A percentile compares a stretch with the other conserved stretches of the same genome.
phyloP scores from a whole-genome alignment of 1,284 basidiomycete genomes.

The Leccinum pallidistipes region DNA sequence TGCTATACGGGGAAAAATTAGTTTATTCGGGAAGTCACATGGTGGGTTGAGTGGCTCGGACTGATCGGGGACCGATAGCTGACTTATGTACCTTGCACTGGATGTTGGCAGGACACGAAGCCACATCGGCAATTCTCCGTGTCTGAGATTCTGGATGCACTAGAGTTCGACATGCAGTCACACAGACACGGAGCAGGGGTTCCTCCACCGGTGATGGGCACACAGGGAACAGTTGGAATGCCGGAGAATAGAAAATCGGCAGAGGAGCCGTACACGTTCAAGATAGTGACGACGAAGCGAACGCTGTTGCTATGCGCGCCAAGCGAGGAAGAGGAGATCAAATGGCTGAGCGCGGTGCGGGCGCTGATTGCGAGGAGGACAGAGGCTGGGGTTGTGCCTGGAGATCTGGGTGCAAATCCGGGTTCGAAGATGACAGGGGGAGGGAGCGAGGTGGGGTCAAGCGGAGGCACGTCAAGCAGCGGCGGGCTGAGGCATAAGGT shows the following conservation, averaged over 20 bases:
- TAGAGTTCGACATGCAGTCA: conserved; percentile 76
- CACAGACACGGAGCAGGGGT: conserved; percentile 38
- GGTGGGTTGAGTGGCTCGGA: conserved; percentile 48
- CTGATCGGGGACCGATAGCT: conserved; percentile 13
- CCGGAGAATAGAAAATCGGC: conserved; percentile 41
- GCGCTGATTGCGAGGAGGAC: conserved; percentile 81
- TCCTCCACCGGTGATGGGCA: conserved; percentile 37
- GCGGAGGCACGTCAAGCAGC: conserved; percentile 18
- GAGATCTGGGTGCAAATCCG: conserved; percentile 30
- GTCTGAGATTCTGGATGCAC: conserved; percentile 85
- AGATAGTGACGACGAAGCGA: conserved; percentile 94
- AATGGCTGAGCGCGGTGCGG: conserved; percentile 93
- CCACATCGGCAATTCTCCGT: conserved; percentile 86
- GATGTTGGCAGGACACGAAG: conserved; percentile 71
- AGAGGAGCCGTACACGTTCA: conserved; percentile 70
- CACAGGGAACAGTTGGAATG: conserved; percentile 34
- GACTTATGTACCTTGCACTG: conserved; percentile 11
- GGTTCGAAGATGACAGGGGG: conserved; percentile 20
- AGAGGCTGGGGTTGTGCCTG: conserved; percentile 45
- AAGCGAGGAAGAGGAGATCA: conserved; percentile 97
- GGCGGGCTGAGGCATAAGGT: conserved; percentile 45
- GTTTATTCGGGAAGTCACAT: conserved; percentile 89
- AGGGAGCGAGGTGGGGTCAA: conserved; percentile 20
- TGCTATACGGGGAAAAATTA: conserved; percentile 78
- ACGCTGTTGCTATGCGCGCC: conserved; percentile 91